Evolutionary conservation across 1,139 yeast genomes (phyloP).

Genomic region (Spencermartinsiella ligniputridi): DNA sequence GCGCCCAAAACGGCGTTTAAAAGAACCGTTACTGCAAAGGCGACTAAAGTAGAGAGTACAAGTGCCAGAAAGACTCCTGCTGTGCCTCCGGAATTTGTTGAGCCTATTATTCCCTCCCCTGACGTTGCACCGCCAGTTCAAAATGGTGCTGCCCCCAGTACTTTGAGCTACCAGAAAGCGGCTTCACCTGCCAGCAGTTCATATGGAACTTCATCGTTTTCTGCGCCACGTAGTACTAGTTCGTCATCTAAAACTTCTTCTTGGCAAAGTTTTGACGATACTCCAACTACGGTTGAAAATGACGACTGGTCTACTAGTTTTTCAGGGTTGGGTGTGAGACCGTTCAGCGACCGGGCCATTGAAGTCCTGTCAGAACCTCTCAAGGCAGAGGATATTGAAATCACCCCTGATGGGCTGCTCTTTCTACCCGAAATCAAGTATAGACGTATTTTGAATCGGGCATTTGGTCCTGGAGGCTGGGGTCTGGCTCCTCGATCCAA

Average conservation of each 20-base stretch:
- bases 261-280: background rate
- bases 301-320: conserved; percentile 31
- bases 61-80: background rate
- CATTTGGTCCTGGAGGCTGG: conserved; percentile 99
- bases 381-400: conserved; percentile 70
- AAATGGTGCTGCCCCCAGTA: no score
- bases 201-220: no score
- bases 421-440: conserved; percentile 94
- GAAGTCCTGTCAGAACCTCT: conserved; percentile 58
- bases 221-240: background rate
- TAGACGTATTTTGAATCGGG: conserved; percentile 77
- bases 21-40: background rate
- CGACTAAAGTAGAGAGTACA: background rate
- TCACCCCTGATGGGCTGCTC: conserved; percentile 90
- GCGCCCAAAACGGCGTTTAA: no score
- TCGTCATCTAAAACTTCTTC: background rate
- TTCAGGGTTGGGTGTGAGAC: conserved; percentile 68
- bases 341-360: conserved; percentile 61
- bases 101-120: no score
- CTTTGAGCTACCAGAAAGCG: no score
- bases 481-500: conserved; percentile 93
- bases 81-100: no score
- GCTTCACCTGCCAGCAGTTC: no score
- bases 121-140: no score
- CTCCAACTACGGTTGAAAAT: conserved; percentile 2